Conservation (phyloP, 192 early-diverging fungal genomes). For the Coemansia sp. region DNA sequence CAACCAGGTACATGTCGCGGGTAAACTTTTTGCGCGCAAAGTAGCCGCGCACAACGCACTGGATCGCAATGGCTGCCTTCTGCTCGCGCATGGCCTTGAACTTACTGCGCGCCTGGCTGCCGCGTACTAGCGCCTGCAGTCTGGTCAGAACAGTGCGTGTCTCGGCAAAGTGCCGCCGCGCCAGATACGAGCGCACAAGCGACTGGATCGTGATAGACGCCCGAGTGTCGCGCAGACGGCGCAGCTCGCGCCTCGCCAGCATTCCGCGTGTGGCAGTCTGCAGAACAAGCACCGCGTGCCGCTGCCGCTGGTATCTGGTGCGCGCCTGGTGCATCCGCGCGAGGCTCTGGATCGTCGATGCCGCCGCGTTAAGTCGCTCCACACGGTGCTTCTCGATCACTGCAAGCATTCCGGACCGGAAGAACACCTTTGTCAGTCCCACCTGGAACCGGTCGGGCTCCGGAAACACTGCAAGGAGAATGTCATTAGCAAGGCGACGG, state of each 20-base stretch:
- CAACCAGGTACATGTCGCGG: constrained; percentile 58
- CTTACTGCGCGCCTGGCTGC: constrained; percentile 61
- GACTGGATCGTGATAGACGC: constrained; percentile 81
- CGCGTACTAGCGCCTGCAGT: constrained; percentile 71
- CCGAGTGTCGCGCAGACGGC: constrained; percentile 59
- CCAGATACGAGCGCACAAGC: constrained; percentile 65
- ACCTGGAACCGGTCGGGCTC: constrained; percentile 90
- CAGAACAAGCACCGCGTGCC: constrained; percentile 62
- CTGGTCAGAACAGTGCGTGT: constrained; percentile 53
- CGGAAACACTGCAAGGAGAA: constrained; percentile 67
- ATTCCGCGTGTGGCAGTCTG: constrained; percentile 69
- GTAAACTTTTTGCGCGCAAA: constrained; percentile 63
- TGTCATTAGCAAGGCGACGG: constrained; percentile 61
- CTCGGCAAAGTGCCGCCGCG: constrained; percentile 52
- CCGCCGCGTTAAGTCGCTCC: constrained; percentile 78
- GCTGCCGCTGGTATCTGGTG: constrained; percentile 59
- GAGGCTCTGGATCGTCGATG: constrained; percentile 88
- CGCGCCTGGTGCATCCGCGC: constrained; percentile 70
- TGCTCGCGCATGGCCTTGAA: constrained; percentile 63
- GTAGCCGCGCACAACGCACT: constrained; percentile 69
- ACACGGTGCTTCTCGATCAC: constrained; percentile 80
- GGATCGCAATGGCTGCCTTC: constrained; percentile 75
- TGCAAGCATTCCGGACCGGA: constrained; percentile 90
- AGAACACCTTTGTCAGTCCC: constrained; percentile 96
- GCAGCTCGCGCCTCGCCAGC: constrained; percentile 58